phyloP scores from a whole-genome alignment of 345 rosid genomes.

The Capsella bursapastoris region DNA sequence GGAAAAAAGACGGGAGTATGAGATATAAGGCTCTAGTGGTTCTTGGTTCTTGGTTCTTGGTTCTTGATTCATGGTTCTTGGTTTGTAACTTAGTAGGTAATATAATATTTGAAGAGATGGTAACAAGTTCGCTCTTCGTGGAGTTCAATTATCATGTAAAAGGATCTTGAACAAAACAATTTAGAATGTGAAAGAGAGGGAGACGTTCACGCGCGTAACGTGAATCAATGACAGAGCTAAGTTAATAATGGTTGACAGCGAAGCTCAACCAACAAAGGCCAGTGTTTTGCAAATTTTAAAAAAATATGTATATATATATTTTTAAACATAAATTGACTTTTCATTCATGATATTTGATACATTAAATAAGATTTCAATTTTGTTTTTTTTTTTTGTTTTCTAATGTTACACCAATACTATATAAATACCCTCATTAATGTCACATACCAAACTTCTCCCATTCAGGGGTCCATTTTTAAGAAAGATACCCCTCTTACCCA shows the following conservation, averaged over 20 bases:
- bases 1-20: constrained; percentile 12
- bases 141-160: background rate
- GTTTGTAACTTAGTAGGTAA: constrained; percentile 39
- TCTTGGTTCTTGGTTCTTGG: constrained; percentile 26
- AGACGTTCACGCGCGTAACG: constrained; percentile 30
- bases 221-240: constrained; percentile 34
- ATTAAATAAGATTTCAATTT: constrained; percentile 8
- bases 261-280: constrained; percentile 36
- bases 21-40: constrained; percentile 31
- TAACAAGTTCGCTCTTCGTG: background rate
- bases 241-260: constrained; percentile 41
- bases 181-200: constrained; percentile 27
- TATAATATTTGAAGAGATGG: constrained; percentile 30
- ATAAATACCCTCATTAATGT: constrained; percentile 36
- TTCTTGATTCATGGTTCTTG: constrained; percentile 24
- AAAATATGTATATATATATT: no score
- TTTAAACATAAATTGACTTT: constrained; percentile 33
- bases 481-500: constrained; percentile 17
- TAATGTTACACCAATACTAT: background rate
- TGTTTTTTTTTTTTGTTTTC: background rate
- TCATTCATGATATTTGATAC: constrained; percentile 15
- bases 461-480: constrained; percentile 34
- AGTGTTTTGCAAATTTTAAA: background rate
- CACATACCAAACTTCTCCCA: constrained; percentile 36
- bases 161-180: constrained; percentile 9